Percentiles rank a stretch among this genome's conserved stretches.
These are phyloP conservation scores for Apiospora saccharicola DNA, from an alignment of 2,329 filamentous ascomycete genomes.

Conservation along the genomic window DNA sequence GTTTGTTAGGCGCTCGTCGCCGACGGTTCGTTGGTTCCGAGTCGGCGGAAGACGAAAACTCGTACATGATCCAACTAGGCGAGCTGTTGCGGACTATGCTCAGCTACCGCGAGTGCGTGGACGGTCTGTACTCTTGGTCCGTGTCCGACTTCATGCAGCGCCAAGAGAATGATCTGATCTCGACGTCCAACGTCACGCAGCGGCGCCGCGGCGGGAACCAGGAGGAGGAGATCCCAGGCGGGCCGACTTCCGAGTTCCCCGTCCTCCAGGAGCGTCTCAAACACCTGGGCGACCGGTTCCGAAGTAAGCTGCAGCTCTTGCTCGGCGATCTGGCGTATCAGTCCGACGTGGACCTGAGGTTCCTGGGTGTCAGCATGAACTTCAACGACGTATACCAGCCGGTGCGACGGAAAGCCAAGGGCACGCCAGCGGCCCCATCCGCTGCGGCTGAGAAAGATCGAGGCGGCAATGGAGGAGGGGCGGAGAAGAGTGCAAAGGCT, in stretches of 20 bases:
- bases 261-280: conserved; percentile 77
- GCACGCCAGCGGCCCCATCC: conserved; percentile 7
- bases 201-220: conserved; percentile 34
- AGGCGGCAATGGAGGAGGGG: conserved; percentile 18
- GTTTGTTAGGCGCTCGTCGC: conserved; percentile 79
- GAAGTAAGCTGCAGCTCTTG: conserved; percentile 77
- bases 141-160: conserved; percentile 91
- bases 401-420: conserved; percentile 67
- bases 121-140: conserved; percentile 92
- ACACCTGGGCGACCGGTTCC: conserved; percentile 78
- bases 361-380: conserved; percentile 97
- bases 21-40: conserved; percentile 51
- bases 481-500: conserved; percentile 20
- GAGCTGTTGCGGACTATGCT: conserved; percentile 95
- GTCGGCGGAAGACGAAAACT: conserved; percentile 71
- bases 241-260: conserved; percentile 72
- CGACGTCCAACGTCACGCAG: conserved; percentile 38
- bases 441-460: conserved; percentile 14
- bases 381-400: conserved; percentile 97
- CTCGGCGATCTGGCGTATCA: conserved; percentile 92
- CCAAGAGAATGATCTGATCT: conserved; percentile 78
- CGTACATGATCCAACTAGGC: conserved; percentile 89
- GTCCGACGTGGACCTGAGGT: conserved; percentile 93
- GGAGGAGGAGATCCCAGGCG: conserved; percentile 55
- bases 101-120: conserved; percentile 89